Conservation (phyloP, 805 yeast species). For the Monosporozyma aquatica region DNA sequence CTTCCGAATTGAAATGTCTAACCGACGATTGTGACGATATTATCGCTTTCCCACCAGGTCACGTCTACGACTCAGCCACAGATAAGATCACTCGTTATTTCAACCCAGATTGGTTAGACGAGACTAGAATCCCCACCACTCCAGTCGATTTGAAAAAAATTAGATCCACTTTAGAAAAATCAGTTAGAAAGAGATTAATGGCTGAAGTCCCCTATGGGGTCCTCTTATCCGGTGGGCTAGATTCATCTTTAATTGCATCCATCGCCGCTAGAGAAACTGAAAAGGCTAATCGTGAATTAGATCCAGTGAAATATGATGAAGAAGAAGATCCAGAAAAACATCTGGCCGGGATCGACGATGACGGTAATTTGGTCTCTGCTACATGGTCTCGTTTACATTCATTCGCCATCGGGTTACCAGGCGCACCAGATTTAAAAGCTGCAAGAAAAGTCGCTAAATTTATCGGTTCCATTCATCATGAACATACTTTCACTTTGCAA, state of each 20-base stretch:
- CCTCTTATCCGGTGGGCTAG: slow-evolving; percentile 92
- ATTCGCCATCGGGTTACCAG: slow-evolving; percentile 93
- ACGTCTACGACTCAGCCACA: slow-evolving; percentile 85
- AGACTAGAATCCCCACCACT: slow-evolving; percentile 56
- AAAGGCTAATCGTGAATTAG: slow-evolving; percentile 36
- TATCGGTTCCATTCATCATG: slow-evolving; percentile 95
- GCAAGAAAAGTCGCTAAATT: slow-evolving; percentile 94
- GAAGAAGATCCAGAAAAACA: slow-evolving; percentile 42
- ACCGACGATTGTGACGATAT: slow-evolving; percentile 92
- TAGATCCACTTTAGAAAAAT: slow-evolving; percentile 77
- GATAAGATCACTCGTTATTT: slow-evolving; percentile 82
- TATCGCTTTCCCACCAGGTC: slow-evolving; percentile 96
- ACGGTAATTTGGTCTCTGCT: slow-evolving; percentile 70
- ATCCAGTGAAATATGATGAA: slow-evolving; percentile 38
- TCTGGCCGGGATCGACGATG: slow-evolving; percentile 86
- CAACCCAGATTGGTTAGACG: slow-evolving; percentile 94
- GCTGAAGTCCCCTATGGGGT: slow-evolving; percentile 99
- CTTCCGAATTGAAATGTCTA: slow-evolving; percentile 90
- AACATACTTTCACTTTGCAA: slow-evolving; percentile 91
- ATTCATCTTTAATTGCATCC: slow-evolving; percentile 90
- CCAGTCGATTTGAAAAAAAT: slow-evolving; percentile 65
- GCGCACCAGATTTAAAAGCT: slow-evolving; percentile 95
- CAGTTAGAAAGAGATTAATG: slow-evolving; percentile 98
- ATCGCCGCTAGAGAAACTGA: slow-evolving; percentile 95
- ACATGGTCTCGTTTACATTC: slow-evolving; percentile 85